Percentiles rank a stretch among this genome's conserved stretches.
phyloP scores from a whole-genome alignment of 2,329 filamentous ascomycete species.

The Colletotrichum sp. region DNA sequence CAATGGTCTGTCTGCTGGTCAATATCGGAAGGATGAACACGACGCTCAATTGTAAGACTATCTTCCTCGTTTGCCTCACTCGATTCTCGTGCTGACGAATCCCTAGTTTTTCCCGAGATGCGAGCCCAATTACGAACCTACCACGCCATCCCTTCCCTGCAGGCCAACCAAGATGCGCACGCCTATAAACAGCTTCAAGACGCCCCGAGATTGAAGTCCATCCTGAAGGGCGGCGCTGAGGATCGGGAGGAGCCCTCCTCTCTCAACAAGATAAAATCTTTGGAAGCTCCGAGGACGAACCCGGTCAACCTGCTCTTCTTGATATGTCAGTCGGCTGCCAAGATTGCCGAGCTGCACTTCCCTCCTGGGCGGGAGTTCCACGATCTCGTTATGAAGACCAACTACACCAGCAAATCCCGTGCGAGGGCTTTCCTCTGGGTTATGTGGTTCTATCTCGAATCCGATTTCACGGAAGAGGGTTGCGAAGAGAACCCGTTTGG shows the following conservation, averaged over 20 bases:
- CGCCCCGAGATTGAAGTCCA: constrained; percentile 93
- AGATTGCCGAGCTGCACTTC: constrained; percentile 93
- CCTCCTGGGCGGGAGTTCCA: constrained; percentile 87
- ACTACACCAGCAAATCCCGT: constrained; percentile 80
- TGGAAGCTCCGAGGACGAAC: constrained; percentile 78
- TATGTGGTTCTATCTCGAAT: constrained; percentile 99
- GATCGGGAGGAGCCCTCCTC: constrained; percentile 84
- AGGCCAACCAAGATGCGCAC: constrained; percentile 92
- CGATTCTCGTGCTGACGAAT: neutral
- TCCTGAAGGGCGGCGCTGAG: constrained; percentile 94
- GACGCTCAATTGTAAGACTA: constrained; percentile 84
- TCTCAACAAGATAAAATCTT: constrained; percentile 79
- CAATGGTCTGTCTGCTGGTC: constrained; percentile 97
- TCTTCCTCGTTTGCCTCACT: constrained; percentile 6
- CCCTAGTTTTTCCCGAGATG: constrained; percentile 96
- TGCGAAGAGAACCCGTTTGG: constrained; percentile 93
- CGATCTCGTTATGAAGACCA: constrained; percentile 91
- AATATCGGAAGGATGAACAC: constrained; percentile 99
- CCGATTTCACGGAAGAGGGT: constrained; percentile 88
- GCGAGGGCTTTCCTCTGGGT: constrained; percentile 93
- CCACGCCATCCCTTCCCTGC: constrained; percentile 94
- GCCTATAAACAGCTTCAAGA: constrained; percentile 99
- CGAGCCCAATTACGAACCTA: constrained; percentile 96
- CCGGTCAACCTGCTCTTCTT: constrained; percentile 98
- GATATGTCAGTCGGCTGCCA: constrained; percentile 86